Evolutionary conservation across 768 basidiomycete genomes (phyloP), one percentile per base, ranked within the genome.

Genomic region (Lactarius hengduanensis): DNA sequence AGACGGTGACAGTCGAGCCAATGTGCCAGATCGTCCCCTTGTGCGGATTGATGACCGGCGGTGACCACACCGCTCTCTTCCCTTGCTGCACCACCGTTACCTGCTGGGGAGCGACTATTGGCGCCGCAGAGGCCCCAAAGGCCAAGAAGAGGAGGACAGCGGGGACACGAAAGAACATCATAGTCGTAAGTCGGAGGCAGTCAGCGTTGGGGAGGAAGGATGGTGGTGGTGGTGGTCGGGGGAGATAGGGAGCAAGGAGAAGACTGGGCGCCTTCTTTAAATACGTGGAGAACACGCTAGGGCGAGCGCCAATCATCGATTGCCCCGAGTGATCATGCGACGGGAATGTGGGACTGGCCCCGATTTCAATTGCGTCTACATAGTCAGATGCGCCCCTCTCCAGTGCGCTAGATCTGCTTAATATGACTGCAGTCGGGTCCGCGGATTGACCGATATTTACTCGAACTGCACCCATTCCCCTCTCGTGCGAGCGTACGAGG

Each of bases 1-100:
- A 81, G 58, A 87, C 85, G 20, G 75, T 80, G 67, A 81, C 79
- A 3, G 69, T 76, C 9, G 77, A 66, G 1, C 86, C 86, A 22
- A 80, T 76, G 13, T 72, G 73, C 87, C 87, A 89, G 20, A 84
- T 77, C 2, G 82, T 80, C 20, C 71, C 72, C 15, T 75, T 73
- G 32, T 77, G 77, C 1, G 87, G 86, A 55, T 73, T 78, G 20
- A 77, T 80, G 73, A 88, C 84, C 61, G 74, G 78, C 0, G 86
- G 86, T 13, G 71, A 78, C 70, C 81, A 82, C 10, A 86, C 83
- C n/a, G 72, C 74, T 30, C 69, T 43, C 34, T 30, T 38, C 1
- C 34, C 9, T 15, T 34, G 7, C 26, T 26, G 50, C 26, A 26
- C 20, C 47, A 50, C 50, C 13, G 50, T 3, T 15, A 54, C 2